Evolutionary conservation across 1,284 basidiomycete species (phyloP).

Genomic region (Sanghuangporus weigelae): DNA sequence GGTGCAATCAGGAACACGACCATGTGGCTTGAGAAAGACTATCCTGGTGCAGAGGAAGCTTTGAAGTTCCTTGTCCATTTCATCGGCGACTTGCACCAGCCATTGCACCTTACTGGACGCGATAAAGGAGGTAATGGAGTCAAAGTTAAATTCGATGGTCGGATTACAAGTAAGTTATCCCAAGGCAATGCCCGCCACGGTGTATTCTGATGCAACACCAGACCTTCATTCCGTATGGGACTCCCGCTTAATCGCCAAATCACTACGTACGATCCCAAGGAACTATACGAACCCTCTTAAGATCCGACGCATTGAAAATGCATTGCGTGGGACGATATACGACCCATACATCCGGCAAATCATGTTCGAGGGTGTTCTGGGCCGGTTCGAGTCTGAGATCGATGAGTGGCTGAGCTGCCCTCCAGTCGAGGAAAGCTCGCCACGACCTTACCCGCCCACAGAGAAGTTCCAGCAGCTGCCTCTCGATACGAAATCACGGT

Average conservation of each 20-base stretch:
- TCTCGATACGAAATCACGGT: background rate
- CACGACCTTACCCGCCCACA: conserved; percentile 8
- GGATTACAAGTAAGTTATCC: conserved; percentile 52
- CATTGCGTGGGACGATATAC: conserved; percentile 79
- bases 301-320: conserved; percentile 57
- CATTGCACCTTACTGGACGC: conserved; percentile 82
- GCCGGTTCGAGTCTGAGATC: conserved; percentile 56
- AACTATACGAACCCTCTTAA: conserved; percentile 78
- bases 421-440: conserved; percentile 11
- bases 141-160: conserved; percentile 65
- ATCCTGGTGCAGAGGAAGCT: conserved; percentile 52
- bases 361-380: conserved; percentile 75
- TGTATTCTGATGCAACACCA: conserved; percentile 24
- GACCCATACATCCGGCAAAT: conserved; percentile 86
- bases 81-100: conserved; percentile 88
- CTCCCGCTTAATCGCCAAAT: conserved; percentile 72
- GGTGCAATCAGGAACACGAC: conserved; percentile 63
- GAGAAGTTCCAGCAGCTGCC: conserved; percentile 9
- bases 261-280: conserved; percentile 62
- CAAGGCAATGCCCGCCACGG: background rate
- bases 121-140: conserved; percentile 81
- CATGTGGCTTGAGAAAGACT: conserved; percentile 22
- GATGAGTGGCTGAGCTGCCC: conserved; percentile 69
- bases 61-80: conserved; percentile 90
- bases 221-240: conserved; percentile 90